Conservation (phyloP, 805 yeast genomes). For the Yamadazyma insecticola region DNA sequence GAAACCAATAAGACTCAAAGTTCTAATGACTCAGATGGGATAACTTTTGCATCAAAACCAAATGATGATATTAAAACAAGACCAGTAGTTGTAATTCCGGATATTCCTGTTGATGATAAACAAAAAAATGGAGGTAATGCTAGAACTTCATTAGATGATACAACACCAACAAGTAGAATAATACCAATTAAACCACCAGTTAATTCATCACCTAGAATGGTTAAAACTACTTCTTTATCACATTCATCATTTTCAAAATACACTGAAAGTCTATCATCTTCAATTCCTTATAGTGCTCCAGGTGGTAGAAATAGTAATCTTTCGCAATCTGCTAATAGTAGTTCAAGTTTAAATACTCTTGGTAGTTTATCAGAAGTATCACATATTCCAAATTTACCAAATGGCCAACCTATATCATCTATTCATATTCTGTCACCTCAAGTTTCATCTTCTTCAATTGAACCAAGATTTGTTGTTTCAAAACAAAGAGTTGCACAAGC, state of each 20-base stretch:
- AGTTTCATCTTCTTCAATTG: constrained; percentile 58
- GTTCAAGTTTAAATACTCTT: constrained; percentile 10
- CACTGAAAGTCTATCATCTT: constrained; percentile 46
- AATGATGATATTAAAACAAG: background rate
- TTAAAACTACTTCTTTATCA: constrained; percentile 34
- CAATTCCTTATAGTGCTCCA: constrained; percentile 70
- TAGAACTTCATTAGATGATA: constrained; percentile 3
- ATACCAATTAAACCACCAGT: constrained; percentile 16
- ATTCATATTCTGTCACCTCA: constrained; percentile 70
- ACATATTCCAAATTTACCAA: constrained; percentile 47
- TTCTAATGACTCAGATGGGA: constrained; percentile 10
- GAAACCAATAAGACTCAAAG: constrained; percentile 5
- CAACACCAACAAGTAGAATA: constrained; percentile 11
- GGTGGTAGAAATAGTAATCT: constrained; percentile 51
- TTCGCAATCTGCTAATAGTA: constrained; percentile 13
- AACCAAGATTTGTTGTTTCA: constrained; percentile 80
- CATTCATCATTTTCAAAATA: constrained; percentile 36
- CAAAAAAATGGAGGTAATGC: background rate
- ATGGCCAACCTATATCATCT: constrained; percentile 56
- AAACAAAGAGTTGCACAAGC: constrained; percentile 64
- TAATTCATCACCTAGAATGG: constrained; percentile 37
- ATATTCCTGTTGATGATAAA: background rate
- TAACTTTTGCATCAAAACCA: constrained; percentile 8
- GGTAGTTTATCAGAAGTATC: constrained; percentile 10
- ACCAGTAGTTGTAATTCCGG: background rate